Evolutionary conservation across 75 land plant species (phyloP).

Genomic region (Pinus albicaulis): DNA sequence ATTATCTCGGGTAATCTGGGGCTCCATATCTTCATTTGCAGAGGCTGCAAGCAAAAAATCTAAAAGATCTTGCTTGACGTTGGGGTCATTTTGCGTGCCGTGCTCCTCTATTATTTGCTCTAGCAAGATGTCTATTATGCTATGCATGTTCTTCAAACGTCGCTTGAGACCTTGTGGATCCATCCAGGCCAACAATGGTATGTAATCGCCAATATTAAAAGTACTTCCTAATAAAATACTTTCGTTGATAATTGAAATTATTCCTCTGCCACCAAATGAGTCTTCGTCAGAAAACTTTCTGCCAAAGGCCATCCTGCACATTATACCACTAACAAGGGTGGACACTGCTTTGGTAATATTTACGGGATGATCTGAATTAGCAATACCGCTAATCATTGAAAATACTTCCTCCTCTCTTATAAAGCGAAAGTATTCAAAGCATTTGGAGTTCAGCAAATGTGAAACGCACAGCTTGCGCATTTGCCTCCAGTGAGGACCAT

Average conservation of each 20-base stretch:
- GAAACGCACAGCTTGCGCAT: conserved; percentile 24
- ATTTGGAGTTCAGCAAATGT: conserved; percentile 30
- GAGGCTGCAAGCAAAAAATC: conserved; percentile 19
- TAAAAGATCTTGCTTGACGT: neutral
- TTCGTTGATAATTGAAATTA: conserved; percentile 20
- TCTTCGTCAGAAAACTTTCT: conserved; percentile 14
- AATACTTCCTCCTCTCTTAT: neutral
- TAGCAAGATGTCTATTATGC: conserved; percentile 29
- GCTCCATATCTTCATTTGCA: conserved; percentile 7
- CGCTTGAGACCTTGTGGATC: conserved; percentile 34
- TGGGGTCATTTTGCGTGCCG: conserved; percentile 7
- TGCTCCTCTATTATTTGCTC: conserved; percentile 32
- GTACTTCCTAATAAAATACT: conserved; percentile 16
- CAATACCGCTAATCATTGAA: neutral
- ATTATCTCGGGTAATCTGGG: conserved; percentile 20
- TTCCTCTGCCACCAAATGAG: conserved; percentile 14
- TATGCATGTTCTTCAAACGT: conserved; percentile 15
- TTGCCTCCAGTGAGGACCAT: conserved; percentile 13
- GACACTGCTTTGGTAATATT: neutral
- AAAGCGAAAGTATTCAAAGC: conserved; percentile 1
- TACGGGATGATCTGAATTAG: neutral
- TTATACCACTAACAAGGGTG: conserved; percentile 12
- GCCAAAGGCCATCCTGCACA: conserved; percentile 37
- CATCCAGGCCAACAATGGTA: conserved; percentile 13
- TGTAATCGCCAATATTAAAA: conserved; percentile 31